Percentiles rank a stretch among this genome's conserved stretches.
Conservation (phyloP, 106 monocot genomes). For the Dendrobium huoshanense region DNA sequence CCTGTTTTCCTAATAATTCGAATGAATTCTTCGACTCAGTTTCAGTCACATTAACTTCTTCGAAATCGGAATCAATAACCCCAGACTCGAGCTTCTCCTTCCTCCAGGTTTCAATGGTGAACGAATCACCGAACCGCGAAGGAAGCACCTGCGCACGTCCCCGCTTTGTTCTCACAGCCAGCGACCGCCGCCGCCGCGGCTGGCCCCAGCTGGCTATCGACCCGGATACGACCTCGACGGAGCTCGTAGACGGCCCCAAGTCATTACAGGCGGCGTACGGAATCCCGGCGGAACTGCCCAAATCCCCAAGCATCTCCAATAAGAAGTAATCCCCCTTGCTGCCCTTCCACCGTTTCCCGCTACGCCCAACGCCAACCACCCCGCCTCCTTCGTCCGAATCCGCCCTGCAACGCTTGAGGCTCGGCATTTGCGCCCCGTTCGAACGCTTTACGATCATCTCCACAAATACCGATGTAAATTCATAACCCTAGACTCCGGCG, state of each 20-base stretch:
- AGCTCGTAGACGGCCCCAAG: conserved; percentile 14
- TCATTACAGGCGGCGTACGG: conserved; percentile 1
- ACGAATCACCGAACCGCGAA: conserved; percentile 38
- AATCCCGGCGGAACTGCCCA: conserved; percentile 11
- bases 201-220: conserved; percentile 26
- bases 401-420: conserved; percentile 37
- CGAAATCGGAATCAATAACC: conserved; percentile 19
- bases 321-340: conserved; percentile 22
- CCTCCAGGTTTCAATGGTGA: conserved; percentile 63
- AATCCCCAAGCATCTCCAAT: conserved; percentile 33
- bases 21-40: background rate
- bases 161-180: conserved; percentile 37
- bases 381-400: conserved; percentile 9
- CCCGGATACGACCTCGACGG: conserved; percentile 14
- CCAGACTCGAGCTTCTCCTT: conserved; percentile 39
- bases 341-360: conserved; percentile 27
- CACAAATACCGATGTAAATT: background rate
- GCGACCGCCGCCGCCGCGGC: conserved; percentile 37
- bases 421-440: conserved; percentile 35
- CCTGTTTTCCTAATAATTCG: background rate
- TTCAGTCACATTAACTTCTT: background rate
- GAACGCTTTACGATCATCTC: conserved; percentile 56
- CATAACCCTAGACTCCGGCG: conserved; percentile 13
- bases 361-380: background rate
- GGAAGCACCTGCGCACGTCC: conserved; percentile 2